Percentiles rank a stretch among this genome's conserved stretches.
phyloP scores from a whole-genome alignment of 2,329 filamentous ascomycete genomes.

The Alternaria brassicae region DNA sequence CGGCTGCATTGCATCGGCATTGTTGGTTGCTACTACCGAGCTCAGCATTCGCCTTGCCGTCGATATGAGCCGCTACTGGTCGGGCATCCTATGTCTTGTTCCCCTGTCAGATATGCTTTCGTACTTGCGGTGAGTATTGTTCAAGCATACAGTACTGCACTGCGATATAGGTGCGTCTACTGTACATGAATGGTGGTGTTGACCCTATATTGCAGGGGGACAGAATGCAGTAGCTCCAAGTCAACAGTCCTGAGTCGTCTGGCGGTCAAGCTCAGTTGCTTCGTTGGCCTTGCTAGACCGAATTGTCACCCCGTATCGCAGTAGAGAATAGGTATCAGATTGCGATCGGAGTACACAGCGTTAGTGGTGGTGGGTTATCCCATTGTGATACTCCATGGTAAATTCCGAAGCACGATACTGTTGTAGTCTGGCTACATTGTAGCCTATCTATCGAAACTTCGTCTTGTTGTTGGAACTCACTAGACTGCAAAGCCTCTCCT shows the following conservation, averaged over 20 bases:
- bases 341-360: neutral
- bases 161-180: neutral
- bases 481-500: neutral
- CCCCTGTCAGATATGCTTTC: neutral
- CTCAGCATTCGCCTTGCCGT: neutral
- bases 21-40: conserved; percentile 2
- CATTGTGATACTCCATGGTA: neutral
- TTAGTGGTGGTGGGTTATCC: neutral
- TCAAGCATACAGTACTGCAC: neutral
- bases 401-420: neutral
- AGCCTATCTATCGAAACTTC: neutral
- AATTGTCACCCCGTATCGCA: neutral
- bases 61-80: neutral
- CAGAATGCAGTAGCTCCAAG: neutral
- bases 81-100: neutral
- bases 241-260: neutral
- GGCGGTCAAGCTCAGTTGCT: conserved; percentile 1
- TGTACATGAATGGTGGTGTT: neutral
- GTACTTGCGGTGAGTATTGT: conserved; percentile 3
- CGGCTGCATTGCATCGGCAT: conserved; percentile 3
- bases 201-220: neutral
- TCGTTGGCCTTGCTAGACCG: neutral
- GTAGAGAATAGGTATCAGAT: neutral
- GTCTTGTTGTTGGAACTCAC: neutral
- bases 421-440: neutral